Evolutionary conservation across 768 basidiomycete species (phyloP).

Genomic region (Naganishia antarctica): DNA sequence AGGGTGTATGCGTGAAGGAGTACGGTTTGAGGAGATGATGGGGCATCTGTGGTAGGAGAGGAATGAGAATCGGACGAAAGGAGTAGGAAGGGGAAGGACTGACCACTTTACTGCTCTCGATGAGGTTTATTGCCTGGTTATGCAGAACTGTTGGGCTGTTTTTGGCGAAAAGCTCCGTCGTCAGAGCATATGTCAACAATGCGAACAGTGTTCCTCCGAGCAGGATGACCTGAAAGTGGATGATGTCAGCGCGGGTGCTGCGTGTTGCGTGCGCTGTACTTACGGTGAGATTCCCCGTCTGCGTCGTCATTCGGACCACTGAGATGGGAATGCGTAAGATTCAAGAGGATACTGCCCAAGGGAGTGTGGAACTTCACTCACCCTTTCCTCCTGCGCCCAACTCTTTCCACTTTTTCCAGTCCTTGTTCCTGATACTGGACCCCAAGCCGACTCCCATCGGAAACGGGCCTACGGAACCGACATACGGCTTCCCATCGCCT

Average conservation of each 20-base stretch:
- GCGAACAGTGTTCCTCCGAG: slow-evolving; percentile 45
- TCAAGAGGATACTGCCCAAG: not conserved
- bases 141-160: slow-evolving; percentile 48
- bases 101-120: slow-evolving; percentile 43
- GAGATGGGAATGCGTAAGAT: not conserved
- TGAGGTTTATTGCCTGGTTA: slow-evolving; percentile 45
- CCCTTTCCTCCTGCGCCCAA: slow-evolving; percentile 45
- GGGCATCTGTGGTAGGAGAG: slow-evolving; percentile 35
- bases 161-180: slow-evolving; percentile 47
- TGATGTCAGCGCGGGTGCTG: not conserved
- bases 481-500: slow-evolving; percentile 9
- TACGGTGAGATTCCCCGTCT: slow-evolving; percentile 45
- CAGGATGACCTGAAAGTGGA: slow-evolving; percentile 37
- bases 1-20: slow-evolving; percentile 47
- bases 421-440: slow-evolving; percentile 35
- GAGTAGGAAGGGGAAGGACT: slow-evolving; percentile 6
- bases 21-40: slow-evolving; percentile 46
- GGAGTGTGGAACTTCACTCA: slow-evolving; percentile 14
- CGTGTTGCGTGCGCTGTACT: not conserved
- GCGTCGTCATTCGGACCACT: slow-evolving; percentile 44
- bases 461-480: slow-evolving; percentile 35
- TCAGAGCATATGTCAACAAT: slow-evolving; percentile 43
- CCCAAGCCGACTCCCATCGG: slow-evolving; percentile 45
- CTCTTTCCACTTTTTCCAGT: slow-evolving; percentile 45
- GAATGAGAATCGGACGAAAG: not conserved